A percentile compares a stretch with the other conserved stretches of the same genome.
Conservation (phyloP, 768 basidiomycete genomes). For the Gloeostereum incarnatum region DNA sequence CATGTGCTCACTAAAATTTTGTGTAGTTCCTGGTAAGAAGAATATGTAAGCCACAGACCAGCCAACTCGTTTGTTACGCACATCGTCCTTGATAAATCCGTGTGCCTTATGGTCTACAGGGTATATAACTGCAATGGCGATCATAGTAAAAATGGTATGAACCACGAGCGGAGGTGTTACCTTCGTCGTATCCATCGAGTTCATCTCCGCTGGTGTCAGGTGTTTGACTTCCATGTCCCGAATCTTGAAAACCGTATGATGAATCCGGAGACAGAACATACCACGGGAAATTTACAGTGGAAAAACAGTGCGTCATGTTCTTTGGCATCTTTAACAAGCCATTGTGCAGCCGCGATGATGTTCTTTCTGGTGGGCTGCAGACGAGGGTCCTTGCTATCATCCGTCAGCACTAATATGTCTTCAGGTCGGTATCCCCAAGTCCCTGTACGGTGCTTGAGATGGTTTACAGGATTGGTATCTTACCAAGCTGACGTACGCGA, state of each 20-base stretch:
- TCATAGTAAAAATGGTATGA: no score
- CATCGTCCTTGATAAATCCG: slow-evolving; percentile 73
- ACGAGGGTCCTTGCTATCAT: slow-evolving; percentile 38
- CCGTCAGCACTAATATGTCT: slow-evolving; percentile 65
- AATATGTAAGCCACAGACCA: not conserved
- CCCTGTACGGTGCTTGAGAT: slow-evolving; percentile 17
- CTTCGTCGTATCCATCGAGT: slow-evolving; percentile 73
- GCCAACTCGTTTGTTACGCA: slow-evolving; percentile 13
- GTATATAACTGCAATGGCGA: slow-evolving; percentile 54
- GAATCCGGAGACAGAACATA: not conserved
- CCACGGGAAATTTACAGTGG: slow-evolving; percentile 37
- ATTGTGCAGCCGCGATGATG: slow-evolving; percentile 38
- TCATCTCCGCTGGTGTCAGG: slow-evolving; percentile 73
- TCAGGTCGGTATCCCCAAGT: slow-evolving; percentile 44
- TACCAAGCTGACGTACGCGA: slow-evolving; percentile 37
- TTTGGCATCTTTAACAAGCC: slow-evolving; percentile 60
- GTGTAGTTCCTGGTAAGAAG: slow-evolving; percentile 38
- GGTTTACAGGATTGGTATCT: not conserved
- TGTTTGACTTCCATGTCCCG: slow-evolving; percentile 93
- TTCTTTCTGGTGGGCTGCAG: slow-evolving; percentile 35
- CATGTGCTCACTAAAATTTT: slow-evolving; percentile 41
- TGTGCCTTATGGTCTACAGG: slow-evolving; percentile 75
- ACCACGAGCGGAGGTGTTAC: no score
- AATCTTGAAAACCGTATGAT: slow-evolving; percentile 39
- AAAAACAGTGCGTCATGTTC: slow-evolving; percentile 72